These are phyloP conservation scores for Leccinum holopus DNA, from an alignment of 1,284 basidiomycete species.

Conservation along the genomic window DNA sequence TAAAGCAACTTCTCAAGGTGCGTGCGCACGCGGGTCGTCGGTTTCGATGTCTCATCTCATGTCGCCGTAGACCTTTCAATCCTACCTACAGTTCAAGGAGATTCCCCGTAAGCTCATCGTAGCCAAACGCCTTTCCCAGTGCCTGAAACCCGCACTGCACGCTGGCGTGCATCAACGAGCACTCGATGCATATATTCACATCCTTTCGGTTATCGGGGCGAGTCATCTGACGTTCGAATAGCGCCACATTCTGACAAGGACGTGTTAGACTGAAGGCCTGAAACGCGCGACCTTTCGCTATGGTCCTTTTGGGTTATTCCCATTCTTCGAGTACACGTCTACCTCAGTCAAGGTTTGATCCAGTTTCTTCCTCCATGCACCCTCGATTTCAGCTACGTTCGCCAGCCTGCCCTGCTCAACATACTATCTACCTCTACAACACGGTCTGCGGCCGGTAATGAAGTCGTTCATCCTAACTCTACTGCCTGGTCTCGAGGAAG, in stretches of 20 bases:
- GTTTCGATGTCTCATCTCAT: conserved; percentile 5
- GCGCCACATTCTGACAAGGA: conserved; percentile 6
- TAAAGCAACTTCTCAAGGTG: conserved; percentile 92
- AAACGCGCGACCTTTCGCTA: conserved; percentile 83
- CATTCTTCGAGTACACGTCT: conserved; percentile 97
- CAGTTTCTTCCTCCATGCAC: conserved; percentile 1
- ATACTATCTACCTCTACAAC: conserved; percentile 86
- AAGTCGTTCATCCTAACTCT: conserved; percentile 93
- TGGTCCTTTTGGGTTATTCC: conserved; percentile 77
- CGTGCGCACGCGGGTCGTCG: conserved; percentile 1
- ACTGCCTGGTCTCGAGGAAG: conserved; percentile 93
- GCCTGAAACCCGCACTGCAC: conserved; percentile 94
- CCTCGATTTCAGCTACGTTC: conserved; percentile 1
- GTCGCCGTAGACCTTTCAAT: conserved; percentile 77
- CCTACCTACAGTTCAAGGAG: conserved; percentile 88
- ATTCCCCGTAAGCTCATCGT: conserved; percentile 96
- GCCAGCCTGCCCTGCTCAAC: conserved; percentile 78
- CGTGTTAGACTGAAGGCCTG: conserved; percentile 77
- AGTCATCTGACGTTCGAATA: conserved; percentile 31
- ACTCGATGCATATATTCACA: conserved; percentile 92
- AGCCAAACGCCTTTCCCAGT: conserved; percentile 93
- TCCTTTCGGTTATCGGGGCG: conserved; percentile 88
- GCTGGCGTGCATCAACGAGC: conserved; percentile 97
- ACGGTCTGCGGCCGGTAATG: conserved; percentile 83
- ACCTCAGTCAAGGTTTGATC: conserved; percentile 82